Evolutionary conservation across 2,329 filamentous ascomycete species (phyloP).

Genomic region (Paracamarosporium sp.): DNA sequence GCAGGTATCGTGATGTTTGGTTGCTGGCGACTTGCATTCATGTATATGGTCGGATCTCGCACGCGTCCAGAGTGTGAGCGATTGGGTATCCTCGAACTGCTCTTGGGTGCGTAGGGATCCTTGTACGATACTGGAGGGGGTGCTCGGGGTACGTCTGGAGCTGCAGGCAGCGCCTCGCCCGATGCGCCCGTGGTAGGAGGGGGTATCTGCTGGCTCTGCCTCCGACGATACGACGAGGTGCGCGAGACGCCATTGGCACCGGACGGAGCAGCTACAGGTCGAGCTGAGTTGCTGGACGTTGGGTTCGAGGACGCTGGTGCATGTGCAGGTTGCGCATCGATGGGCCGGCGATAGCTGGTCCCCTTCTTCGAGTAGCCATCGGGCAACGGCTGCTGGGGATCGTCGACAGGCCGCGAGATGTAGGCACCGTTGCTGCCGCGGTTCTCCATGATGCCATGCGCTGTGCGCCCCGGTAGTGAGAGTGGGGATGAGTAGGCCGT

Average conservation of each 20-base stretch:
- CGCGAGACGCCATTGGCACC: conserved; percentile 28
- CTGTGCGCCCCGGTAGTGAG: conserved; percentile 4
- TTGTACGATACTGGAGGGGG: conserved; percentile 57
- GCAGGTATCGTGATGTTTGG: conserved; percentile 41
- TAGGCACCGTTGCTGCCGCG: conserved; percentile 33
- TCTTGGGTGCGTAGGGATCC: conserved; percentile 46
- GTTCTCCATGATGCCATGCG: conserved; percentile 37
- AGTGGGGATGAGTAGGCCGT: background rate
- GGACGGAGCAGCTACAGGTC: conserved; percentile 24
- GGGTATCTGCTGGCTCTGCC: conserved; percentile 40
- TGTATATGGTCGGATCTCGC: conserved; percentile 41
- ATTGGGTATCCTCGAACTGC: conserved; percentile 27
- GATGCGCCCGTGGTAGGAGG: conserved; percentile 30
- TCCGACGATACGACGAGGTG: conserved; percentile 34
- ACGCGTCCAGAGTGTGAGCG: conserved; percentile 35
- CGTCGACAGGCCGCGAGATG: conserved; percentile 27
- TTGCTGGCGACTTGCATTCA: conserved; percentile 43
- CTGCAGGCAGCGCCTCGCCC: conserved; percentile 47
- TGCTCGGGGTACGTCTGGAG: conserved; percentile 67
- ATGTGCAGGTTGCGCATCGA: conserved; percentile 33
- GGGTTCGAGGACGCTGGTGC: conserved; percentile 21
- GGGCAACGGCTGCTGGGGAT: conserved; percentile 28
- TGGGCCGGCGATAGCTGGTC: conserved; percentile 40
- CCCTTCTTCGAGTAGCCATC: conserved; percentile 41
- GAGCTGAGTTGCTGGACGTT: conserved; percentile 39